Evolutionary conservation across 768 basidiomycete species (phyloP).

Genomic region (Tephrocybe sp.): DNA sequence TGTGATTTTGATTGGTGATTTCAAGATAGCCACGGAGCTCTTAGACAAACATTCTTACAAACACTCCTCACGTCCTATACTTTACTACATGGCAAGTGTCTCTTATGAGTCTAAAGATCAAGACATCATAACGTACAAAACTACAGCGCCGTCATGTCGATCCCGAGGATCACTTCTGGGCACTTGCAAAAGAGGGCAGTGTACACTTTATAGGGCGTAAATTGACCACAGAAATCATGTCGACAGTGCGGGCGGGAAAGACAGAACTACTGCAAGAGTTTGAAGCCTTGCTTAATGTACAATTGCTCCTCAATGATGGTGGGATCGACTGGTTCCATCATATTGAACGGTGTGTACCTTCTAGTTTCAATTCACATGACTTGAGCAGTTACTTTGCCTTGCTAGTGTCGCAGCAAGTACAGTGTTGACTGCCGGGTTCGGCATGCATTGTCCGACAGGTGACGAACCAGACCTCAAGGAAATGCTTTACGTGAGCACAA

Average conservation of each 20-base stretch:
- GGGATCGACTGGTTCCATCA: not conserved
- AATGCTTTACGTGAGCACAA: not conserved
- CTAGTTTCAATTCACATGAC: too few relatives aligned
- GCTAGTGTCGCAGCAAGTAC: not conserved
- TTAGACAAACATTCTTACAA: not conserved
- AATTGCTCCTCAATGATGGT: not conserved
- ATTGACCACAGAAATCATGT: not conserved
- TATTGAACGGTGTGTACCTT: not conserved
- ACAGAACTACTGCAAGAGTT: not conserved
- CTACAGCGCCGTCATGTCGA: not conserved
- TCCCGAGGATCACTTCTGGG: not conserved
- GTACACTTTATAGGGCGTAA: not conserved
- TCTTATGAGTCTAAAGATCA: too few relatives aligned
- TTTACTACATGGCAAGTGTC: not conserved
- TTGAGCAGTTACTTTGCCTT: too few relatives aligned
- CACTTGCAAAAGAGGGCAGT: not conserved
- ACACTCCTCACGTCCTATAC: not conserved
- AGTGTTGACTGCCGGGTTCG: not conserved
- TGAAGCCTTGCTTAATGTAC: not conserved
- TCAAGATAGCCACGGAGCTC: not conserved
- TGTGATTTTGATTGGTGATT: not conserved
- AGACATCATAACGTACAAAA: too few relatives aligned
- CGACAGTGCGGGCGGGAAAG: not conserved
- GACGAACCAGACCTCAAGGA: not conserved
- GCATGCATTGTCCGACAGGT: slow-evolving; percentile 1